These are phyloP conservation scores for Cryptococcus deneoformans DNA, from an alignment of 1,284 basidiomycete species.

Conservation along the genomic window DNA sequence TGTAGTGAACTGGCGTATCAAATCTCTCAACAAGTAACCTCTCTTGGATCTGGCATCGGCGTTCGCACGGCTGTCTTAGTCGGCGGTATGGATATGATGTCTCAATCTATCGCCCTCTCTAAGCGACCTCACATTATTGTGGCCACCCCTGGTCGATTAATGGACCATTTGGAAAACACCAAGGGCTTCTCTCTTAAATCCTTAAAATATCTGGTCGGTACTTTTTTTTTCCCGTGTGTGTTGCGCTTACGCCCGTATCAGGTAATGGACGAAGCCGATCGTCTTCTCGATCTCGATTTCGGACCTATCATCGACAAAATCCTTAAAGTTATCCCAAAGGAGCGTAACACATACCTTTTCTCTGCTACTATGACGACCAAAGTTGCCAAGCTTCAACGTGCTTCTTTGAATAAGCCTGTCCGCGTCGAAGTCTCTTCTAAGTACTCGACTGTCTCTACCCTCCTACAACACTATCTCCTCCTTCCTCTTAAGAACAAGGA, in stretches of 20 bases:
- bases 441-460: slow-evolving; percentile 94
- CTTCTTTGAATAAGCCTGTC: slow-evolving; percentile 93
- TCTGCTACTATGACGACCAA: slow-evolving; percentile 99
- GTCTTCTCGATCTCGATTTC: slow-evolving; percentile 96
- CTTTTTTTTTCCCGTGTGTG: background rate
- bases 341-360: slow-evolving; percentile 94
- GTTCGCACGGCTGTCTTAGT: slow-evolving; percentile 89
- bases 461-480: slow-evolving; percentile 94
- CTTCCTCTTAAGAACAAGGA: slow-evolving; percentile 94
- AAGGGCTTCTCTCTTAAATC: slow-evolving; percentile 91
- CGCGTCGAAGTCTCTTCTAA: slow-evolving; percentile 91
- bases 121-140: slow-evolving; percentile 93
- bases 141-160: slow-evolving; percentile 93
- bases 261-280: slow-evolving; percentile 97
- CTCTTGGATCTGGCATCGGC: slow-evolving; percentile 89
- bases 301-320: slow-evolving; percentile 97
- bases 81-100: slow-evolving; percentile 93
- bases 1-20: slow-evolving; percentile 92
- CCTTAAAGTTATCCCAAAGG: slow-evolving; percentile 89
- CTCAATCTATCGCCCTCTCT: slow-evolving; percentile 88
- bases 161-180: slow-evolving; percentile 96
- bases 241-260: slow-evolving; percentile 35
- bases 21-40: slow-evolving; percentile 94
- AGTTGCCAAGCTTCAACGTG: slow-evolving; percentile 94
- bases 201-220: slow-evolving; percentile 78